Percentiles rank a stretch among this genome's conserved stretches.
Conservation (phyloP, 768 basidiomycete genomes). For the Cyclocybe aegerita region DNA sequence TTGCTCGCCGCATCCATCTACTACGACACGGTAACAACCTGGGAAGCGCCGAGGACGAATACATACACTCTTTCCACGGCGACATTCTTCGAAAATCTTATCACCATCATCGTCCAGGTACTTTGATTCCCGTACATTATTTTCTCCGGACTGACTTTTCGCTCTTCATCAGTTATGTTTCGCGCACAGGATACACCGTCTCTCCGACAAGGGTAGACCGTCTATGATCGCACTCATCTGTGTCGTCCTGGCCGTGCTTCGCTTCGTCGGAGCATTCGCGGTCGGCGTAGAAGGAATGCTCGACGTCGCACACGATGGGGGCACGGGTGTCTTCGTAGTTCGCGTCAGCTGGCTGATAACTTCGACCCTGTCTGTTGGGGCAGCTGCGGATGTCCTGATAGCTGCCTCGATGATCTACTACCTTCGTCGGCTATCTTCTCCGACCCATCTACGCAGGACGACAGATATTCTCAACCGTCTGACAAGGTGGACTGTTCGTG, state of each 20-base stretch:
- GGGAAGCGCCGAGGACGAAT: conserved; percentile 11
- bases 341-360: conserved; percentile 11
- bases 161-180: too few species aligned
- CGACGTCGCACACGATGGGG: conserved; percentile 12
- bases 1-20: conserved; percentile 14
- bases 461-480: conserved; percentile 14
- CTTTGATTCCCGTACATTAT: too few species aligned
- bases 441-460: conserved; percentile 9
- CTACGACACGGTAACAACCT: conserved; percentile 17
- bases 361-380: conserved; percentile 10
- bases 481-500: conserved; percentile 14
- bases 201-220: too few species aligned
- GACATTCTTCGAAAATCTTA: conserved; percentile 13
- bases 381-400: conserved; percentile 12
- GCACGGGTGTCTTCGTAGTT: conserved; percentile 8
- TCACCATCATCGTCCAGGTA: conserved; percentile 19
- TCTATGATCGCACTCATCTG: background rate
- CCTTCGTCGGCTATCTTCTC: conserved; percentile 9
- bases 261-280: conserved; percentile 12
- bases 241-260: conserved; percentile 5
- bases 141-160: too few species aligned
- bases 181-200: too few species aligned
- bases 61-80: conserved; percentile 14
- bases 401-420: conserved; percentile 15
- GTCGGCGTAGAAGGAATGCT: conserved; percentile 8